phyloP scores from a whole-genome alignment of 208 protist genomes.

The Zelonia costaricensis region DNA sequence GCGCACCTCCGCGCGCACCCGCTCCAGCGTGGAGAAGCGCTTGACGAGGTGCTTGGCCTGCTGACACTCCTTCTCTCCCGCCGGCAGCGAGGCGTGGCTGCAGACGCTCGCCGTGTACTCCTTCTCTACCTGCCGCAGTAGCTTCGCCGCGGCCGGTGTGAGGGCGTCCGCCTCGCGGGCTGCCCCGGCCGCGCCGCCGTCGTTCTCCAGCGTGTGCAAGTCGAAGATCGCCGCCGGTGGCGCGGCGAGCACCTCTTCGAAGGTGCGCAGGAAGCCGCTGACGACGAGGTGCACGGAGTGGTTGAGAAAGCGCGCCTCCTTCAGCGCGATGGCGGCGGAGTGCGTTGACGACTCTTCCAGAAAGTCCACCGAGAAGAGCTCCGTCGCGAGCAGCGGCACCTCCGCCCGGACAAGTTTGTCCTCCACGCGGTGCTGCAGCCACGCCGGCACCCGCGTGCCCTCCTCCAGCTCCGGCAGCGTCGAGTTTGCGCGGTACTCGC shows the following conservation, averaged over 20 bases:
- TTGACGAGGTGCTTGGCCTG: conserved; percentile 31
- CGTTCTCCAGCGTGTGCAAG: conserved; percentile 7
- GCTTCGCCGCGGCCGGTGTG: conserved; percentile 10
- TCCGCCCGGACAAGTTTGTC: conserved; percentile 38
- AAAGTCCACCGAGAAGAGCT: conserved; percentile 75
- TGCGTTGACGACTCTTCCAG: conserved; percentile 74
- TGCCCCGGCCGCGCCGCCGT: background rate
- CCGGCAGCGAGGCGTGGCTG: conserved; percentile 11
- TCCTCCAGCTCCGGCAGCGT: conserved; percentile 22
- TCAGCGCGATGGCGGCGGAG: conserved; percentile 51
- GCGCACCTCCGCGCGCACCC: conserved; percentile 50
- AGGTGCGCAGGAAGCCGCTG: conserved; percentile 43
- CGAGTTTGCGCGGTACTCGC: conserved; percentile 6
- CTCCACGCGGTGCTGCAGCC: conserved; percentile 40
- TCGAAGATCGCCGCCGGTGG: conserved; percentile 11
- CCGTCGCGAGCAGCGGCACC: conserved; percentile 52
- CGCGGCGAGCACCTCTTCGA: conserved; percentile 27
- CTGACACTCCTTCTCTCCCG: conserved; percentile 17
- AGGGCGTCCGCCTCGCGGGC: conserved; percentile 1
- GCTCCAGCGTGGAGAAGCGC: conserved; percentile 46
- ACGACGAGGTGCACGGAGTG: conserved; percentile 60
- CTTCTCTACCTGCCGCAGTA: conserved; percentile 31
- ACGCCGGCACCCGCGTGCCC: conserved; percentile 32
- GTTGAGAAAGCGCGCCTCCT: conserved; percentile 73
- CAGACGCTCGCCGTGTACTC: conserved; percentile 52